Evolutionary conservation across 2,329 filamentous ascomycete species (phyloP).

Genomic region (Amesomyces nigricolor): DNA sequence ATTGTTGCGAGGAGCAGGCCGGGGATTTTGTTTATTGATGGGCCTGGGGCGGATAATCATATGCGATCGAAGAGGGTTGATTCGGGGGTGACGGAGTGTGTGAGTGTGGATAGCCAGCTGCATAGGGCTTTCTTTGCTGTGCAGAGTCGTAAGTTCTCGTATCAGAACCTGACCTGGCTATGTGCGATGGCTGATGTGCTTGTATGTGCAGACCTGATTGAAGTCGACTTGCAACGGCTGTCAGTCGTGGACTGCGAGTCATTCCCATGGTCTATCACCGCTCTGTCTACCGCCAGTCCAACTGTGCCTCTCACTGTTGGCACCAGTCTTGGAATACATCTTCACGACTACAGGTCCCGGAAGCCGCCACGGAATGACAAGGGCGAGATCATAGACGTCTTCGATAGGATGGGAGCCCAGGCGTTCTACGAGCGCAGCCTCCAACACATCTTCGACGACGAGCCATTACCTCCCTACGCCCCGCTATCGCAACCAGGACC

Average conservation of each 20-base stretch:
- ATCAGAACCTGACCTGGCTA: neutral
- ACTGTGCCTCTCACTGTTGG: conserved; percentile 74
- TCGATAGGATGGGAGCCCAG: conserved; percentile 26
- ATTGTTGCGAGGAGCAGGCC: conserved; percentile 61
- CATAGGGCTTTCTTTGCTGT: conserved; percentile 75
- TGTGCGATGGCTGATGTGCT: conserved; percentile 14
- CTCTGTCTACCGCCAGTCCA: conserved; percentile 64
- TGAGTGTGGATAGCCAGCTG: conserved; percentile 66
- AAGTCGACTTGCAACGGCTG: conserved; percentile 73
- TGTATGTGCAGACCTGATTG: conserved; percentile 53
- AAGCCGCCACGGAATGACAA: conserved; percentile 30
- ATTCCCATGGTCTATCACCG: conserved; percentile 79
- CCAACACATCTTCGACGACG: conserved; percentile 44
- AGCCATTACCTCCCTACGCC: conserved; percentile 55
- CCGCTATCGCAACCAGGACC: conserved; percentile 75
- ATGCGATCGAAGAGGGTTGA: conserved; percentile 60
- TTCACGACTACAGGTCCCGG: conserved; percentile 66
- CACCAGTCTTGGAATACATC: conserved; percentile 72
- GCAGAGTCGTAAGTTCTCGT: conserved; percentile 52
- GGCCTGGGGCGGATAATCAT: conserved; percentile 40
- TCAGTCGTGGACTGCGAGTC: conserved; percentile 61
- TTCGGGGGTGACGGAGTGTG: conserved; percentile 70
- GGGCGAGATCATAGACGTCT: conserved; percentile 35
- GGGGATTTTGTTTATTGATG: conserved; percentile 60
- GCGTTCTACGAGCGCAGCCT: conserved; percentile 30